A percentile compares a stretch with the other conserved stretches of the same genome.
These are phyloP conservation scores for Myxozyma melibiosi DNA, from an alignment of 805 yeast species.

Conservation along the genomic window DNA sequence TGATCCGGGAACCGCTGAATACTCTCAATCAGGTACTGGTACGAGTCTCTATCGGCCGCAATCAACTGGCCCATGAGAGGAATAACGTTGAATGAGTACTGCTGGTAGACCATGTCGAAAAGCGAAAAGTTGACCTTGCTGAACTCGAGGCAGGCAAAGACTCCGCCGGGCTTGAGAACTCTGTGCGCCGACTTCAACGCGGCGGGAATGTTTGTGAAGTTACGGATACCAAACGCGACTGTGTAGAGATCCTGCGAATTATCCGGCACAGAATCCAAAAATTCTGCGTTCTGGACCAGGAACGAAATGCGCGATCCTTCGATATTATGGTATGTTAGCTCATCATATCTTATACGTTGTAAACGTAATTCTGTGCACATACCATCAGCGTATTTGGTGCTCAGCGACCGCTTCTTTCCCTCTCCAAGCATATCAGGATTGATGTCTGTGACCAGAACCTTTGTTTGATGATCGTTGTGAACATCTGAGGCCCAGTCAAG, in stretches of 20 bases:
- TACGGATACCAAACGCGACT: conserved; percentile 95
- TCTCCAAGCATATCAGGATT: conserved; percentile 94
- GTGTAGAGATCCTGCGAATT: conserved; percentile 94
- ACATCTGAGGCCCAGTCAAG: conserved; percentile 83
- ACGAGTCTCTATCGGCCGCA: conserved; percentile 94
- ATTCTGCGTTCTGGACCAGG: conserved; percentile 90
- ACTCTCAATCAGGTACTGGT: conserved; percentile 94
- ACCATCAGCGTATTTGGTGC: conserved; percentile 61
- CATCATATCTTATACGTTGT: background rate
- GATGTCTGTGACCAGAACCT: conserved; percentile 92
- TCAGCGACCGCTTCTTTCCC: conserved; percentile 75
- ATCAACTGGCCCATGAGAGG: conserved; percentile 95
- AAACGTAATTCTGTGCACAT: conserved; percentile 42
- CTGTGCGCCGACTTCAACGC: conserved; percentile 95
- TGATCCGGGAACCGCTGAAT: conserved; percentile 90
- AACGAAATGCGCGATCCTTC: conserved; percentile 62
- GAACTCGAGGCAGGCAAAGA: conserved; percentile 94
- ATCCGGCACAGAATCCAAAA: conserved; percentile 77
- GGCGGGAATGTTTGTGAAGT: conserved; percentile 91
- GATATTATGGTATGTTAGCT: conserved; percentile 10
- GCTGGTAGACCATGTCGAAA: conserved; percentile 75
- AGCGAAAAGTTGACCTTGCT: conserved; percentile 77
- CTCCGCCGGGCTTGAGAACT: conserved; percentile 95
- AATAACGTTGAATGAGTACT: conserved; percentile 82
- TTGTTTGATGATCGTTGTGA: conserved; percentile 71